Evolutionary conservation across 176 grass and related monocot genomes (phyloP).

Genomic region (Oryza coarctata): DNA sequence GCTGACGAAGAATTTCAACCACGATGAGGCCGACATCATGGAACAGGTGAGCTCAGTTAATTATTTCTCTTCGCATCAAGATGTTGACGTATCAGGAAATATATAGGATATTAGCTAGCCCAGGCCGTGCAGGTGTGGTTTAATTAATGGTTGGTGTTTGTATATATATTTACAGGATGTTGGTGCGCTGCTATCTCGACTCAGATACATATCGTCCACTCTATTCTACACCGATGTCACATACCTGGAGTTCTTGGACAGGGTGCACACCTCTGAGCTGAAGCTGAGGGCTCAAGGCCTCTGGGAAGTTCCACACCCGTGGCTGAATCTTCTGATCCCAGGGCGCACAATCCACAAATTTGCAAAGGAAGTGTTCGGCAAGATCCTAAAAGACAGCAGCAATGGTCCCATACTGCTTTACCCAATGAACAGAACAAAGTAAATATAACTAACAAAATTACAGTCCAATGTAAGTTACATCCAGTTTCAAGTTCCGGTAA

Average conservation of each 20-base stretch:
- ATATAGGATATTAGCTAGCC: neutral
- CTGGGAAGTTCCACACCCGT: conserved; percentile 96
- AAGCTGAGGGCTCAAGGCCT: conserved; percentile 80
- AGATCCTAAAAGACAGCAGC: conserved; percentile 82
- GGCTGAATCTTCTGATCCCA: conserved; percentile 91
- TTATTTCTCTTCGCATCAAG: neutral
- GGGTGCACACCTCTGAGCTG: conserved; percentile 80
- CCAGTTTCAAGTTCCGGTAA: neutral
- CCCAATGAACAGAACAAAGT: conserved; percentile 87
- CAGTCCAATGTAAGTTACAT: neutral
- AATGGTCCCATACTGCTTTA: conserved; percentile 94
- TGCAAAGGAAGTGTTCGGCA: conserved; percentile 73
- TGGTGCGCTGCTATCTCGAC: conserved; percentile 49
- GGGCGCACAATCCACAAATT: conserved; percentile 67
- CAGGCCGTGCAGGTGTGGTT: neutral
- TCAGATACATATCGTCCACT: conserved; percentile 76
- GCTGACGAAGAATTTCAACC: conserved; percentile 85
- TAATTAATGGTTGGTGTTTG: conserved; percentile 11
- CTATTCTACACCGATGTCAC: conserved; percentile 81
- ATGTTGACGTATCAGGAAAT: conserved; percentile 18
- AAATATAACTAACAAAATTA: conserved; percentile 22
- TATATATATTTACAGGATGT: conserved; percentile 56
- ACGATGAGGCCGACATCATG: conserved; percentile 45
- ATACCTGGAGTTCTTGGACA: conserved; percentile 86
- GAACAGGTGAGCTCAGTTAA: conserved; percentile 50